Percentiles rank a stretch among this genome's conserved stretches.
Evolutionary conservation across 2,329 filamentous ascomycete species (phyloP).

Genomic region (Xylariaceae sp.): DNA sequence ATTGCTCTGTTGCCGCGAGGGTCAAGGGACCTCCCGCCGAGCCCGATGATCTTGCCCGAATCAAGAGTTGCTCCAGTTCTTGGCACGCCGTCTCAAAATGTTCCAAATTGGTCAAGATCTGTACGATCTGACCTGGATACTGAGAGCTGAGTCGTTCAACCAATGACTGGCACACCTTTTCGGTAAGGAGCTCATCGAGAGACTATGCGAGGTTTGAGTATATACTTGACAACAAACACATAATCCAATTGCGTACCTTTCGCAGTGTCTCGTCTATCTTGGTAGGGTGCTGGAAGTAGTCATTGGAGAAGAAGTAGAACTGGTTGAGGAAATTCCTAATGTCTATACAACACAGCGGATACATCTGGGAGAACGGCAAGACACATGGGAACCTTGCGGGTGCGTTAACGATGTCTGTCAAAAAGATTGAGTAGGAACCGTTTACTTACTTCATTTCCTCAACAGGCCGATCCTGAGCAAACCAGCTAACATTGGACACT

Average conservation of each 20-base stretch:
- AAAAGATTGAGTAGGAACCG: not conserved
- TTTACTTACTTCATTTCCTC: conserved; percentile 67
- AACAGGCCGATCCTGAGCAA: conserved; percentile 72
- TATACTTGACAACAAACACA: conserved; percentile 7
- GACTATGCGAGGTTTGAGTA: conserved; percentile 48
- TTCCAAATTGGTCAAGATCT: conserved; percentile 95
- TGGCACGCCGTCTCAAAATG: conserved; percentile 93
- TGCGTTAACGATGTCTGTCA: conserved; percentile 44
- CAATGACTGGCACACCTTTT: conserved; percentile 86
- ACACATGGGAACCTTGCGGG: conserved; percentile 78
- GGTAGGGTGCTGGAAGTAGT: conserved; percentile 87
- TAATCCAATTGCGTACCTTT: conserved; percentile 47
- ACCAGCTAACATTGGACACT: conserved; percentile 95
- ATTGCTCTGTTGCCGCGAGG: conserved; percentile 79
- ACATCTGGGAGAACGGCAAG: conserved; percentile 98
- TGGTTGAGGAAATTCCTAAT: conserved; percentile 97
- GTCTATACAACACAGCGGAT: conserved; percentile 95
- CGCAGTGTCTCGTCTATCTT: conserved; percentile 89
- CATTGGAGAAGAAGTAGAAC: conserved; percentile 96
- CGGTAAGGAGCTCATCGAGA: conserved; percentile 88
- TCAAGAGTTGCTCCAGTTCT: conserved; percentile 82
- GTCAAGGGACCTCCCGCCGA: conserved; percentile 77
- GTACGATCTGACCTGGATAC: conserved; percentile 95
- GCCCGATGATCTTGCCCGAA: conserved; percentile 76
- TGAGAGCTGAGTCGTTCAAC: conserved; percentile 86